Conservation (phyloP, 441 rosid species). For the Adansonia rubrostipa region DNA sequence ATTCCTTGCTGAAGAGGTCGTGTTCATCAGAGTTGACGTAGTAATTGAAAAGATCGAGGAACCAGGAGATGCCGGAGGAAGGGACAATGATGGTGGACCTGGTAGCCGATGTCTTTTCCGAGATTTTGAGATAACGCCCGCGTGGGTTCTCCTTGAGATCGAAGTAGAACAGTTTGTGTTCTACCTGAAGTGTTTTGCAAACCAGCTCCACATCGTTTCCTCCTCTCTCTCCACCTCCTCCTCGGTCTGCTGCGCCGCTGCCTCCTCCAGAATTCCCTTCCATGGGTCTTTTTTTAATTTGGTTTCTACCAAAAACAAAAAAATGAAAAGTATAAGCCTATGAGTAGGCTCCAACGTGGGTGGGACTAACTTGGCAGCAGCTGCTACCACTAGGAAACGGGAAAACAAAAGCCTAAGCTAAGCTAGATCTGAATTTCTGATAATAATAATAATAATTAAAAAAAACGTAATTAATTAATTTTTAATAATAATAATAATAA, state of each 20-base stretch:
- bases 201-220: constrained; percentile 91
- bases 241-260: constrained; percentile 34
- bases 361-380: background rate
- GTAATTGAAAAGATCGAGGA: constrained; percentile 94
- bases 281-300: constrained; percentile 35
- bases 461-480: too few species aligned
- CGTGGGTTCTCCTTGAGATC: constrained; percentile 98
- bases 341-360: constrained; percentile 18
- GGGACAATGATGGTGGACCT: constrained; percentile 98
- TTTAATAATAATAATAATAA: too few species aligned
- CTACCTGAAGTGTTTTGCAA: constrained; percentile 95
- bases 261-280: constrained; percentile 68
- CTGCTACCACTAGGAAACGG: background rate
- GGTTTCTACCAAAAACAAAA: background rate
- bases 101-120: constrained; percentile 95
- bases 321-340: background rate
- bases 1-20: constrained; percentile 87
- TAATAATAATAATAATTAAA: too few species aligned
- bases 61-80: constrained; percentile 93
- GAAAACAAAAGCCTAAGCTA: background rate
- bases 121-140: constrained; percentile 92
- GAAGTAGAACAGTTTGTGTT: constrained; percentile 94
- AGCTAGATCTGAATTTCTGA: too few species aligned
- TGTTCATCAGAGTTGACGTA: constrained; percentile 86
- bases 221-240: constrained; percentile 36